A percentile compares a stretch with the other conserved stretches of the same genome.
phyloP scores from a whole-genome alignment of 2,329 filamentous ascomycete species.

The Blastomyces parvus region DNA sequence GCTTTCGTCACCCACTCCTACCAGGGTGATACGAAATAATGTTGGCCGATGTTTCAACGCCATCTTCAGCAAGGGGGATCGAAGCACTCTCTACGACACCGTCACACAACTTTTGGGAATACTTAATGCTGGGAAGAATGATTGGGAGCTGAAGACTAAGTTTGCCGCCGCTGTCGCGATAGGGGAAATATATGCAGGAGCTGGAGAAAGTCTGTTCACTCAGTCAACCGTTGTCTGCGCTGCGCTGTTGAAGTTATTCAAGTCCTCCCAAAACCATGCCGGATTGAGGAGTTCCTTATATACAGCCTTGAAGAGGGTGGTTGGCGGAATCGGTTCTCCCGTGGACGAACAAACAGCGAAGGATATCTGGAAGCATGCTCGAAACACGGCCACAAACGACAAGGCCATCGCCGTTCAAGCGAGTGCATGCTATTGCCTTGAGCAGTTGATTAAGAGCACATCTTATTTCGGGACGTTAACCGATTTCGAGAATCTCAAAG shows the following conservation, averaged over 20 bases:
- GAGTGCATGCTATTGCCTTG: conserved; percentile 68
- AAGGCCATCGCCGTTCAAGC: conserved; percentile 75
- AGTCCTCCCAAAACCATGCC: conserved; percentile 67
- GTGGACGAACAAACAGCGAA: conserved; percentile 78
- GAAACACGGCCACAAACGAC: conserved; percentile 65
- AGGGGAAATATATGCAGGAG: conserved; percentile 81
- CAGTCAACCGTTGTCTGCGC: conserved; percentile 66
- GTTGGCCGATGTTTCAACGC: conserved; percentile 73
- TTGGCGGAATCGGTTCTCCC: conserved; percentile 62
- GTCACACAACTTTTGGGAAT: conserved; percentile 77
- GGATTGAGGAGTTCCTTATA: conserved; percentile 74
- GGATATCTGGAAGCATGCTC: conserved; percentile 86
- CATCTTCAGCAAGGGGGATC: conserved; percentile 75
- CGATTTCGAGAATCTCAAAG: conserved; percentile 84
- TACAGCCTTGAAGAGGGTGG: conserved; percentile 63
- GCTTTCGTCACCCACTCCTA: conserved; percentile 68
- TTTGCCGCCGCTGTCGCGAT: conserved; percentile 82
- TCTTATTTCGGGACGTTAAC: conserved; percentile 75
- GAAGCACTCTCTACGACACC: conserved; percentile 87
- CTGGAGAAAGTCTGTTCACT: conserved; percentile 84
- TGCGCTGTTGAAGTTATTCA: conserved; percentile 67
- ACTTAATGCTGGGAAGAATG: conserved; percentile 63
- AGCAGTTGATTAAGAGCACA: conserved; percentile 61
- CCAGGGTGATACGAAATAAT: conserved; percentile 81
- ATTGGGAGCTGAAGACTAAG: conserved; percentile 67